Base-by-base conservation (phyloP, 768 basidiomycete species). In the Phylloporus sp. region DNA sequence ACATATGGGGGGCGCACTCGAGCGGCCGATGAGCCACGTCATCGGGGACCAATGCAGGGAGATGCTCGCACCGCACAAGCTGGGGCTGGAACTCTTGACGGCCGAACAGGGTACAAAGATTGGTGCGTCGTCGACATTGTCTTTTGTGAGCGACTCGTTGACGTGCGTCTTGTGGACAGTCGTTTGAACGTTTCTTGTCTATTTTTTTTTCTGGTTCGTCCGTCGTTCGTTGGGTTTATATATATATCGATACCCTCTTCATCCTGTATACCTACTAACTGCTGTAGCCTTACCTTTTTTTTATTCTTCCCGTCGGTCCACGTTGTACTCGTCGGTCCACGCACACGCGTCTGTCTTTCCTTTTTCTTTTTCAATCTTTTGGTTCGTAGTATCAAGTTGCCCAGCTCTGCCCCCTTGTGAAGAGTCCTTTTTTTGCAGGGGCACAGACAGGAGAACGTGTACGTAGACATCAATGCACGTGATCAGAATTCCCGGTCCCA, bases 91-190 rank as follows among this genome's bases (percentile, higher is more conserved):
- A 46, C 75, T 95, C 37, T 54, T 88, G 31, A 78, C 79, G 24
- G 86, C 81, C 23, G 78, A 81, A 38, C 89, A 86, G 65, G 94
- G 93, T 17, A 86, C 86, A 80, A 76, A 76, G 52, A 84, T 94
- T 38, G 71, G 90, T 91, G 62, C 59, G 85, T 77, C 22, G 31
- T 4, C 26, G 15, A 34, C 52, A 34, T 17, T 14, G 31, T 9
- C 31, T 13, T n/a, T 32, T n/a, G 6, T 13, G 27, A 10, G 14
- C 11, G 34, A 3, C 13, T 44, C 33, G 18, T 38, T 50, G 44
- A 50, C 40, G 3, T 29, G 23, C n/a, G 47, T 48, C 36, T 40
- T 8, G 37, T n/a, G n/a, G n/a, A 20, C 49, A 75, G 71, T 69
- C 45, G 69, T 77, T 35, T 74, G 45, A 71, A 50, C 31, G 26